Percentiles rank a stretch among this genome's conserved stretches.
These are phyloP conservation scores for Sclerotinia minor DNA, from an alignment of 2,329 filamentous ascomycete genomes.

Conservation along the genomic window DNA sequence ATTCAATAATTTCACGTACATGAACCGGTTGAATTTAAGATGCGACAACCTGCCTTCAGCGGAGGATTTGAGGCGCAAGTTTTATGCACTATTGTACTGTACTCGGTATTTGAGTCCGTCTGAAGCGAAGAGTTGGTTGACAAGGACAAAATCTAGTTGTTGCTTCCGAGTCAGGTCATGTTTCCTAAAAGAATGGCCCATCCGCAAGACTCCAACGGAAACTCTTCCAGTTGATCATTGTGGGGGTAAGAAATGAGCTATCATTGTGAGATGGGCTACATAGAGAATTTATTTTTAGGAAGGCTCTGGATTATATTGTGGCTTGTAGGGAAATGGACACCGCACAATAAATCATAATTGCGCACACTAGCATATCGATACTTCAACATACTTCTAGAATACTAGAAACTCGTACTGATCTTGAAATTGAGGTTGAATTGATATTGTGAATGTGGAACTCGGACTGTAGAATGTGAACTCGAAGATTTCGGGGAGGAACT, in stretches of 20 bases:
- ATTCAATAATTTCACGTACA: too few relatives aligned
- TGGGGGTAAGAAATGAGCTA: background rate
- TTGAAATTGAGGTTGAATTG: background rate
- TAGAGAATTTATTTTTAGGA: too few relatives aligned
- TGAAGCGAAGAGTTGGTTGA: too few relatives aligned
- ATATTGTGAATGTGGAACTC: too few relatives aligned
- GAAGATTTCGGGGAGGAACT: background rate
- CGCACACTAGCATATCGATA: constrained; percentile 11
- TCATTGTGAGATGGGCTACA: background rate
- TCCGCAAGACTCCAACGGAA: background rate
- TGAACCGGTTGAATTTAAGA: too few relatives aligned
- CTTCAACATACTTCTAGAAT: background rate
- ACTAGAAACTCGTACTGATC: background rate
- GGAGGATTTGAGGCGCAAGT: too few relatives aligned
- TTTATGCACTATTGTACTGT: too few relatives aligned
- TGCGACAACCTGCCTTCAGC: too few relatives aligned
- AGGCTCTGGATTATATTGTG: background rate
- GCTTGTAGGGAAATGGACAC: background rate
- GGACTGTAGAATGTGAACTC: background rate
- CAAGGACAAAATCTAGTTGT: too few relatives aligned
- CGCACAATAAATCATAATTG: background rate
- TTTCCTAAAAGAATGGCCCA: too few relatives aligned
- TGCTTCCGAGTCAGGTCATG: too few relatives aligned
- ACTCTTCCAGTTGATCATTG: background rate
- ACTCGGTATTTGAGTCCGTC: too few relatives aligned